Base-by-base conservation (phyloP, 2,329 filamentous ascomycete species). In the Epichloe sylvatica region DNA sequence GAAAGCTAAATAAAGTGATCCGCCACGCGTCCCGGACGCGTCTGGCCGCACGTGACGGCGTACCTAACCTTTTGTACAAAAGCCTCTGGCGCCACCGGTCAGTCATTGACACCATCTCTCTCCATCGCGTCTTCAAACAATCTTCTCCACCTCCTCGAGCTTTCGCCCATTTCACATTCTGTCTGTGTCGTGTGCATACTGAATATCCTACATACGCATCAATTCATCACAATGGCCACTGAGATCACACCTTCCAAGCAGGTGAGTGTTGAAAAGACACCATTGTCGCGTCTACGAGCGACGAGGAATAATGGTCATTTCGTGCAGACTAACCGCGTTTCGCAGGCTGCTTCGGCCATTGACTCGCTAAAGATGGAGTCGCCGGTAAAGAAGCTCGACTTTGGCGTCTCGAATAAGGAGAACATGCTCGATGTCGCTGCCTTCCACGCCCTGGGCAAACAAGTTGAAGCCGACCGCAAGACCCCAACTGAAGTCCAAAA, bases 311-410 rank as follows among this genome's bases (percentile, higher is more conserved):
- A 35, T 25, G 3, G 12, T n/a, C 11, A 5, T 5, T 37, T 43
- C 41, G 34, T 36, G 35, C 34, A 33, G 9, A 48, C 67, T 72
- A 66, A 71, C 59, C 51, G 49, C 47, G 53, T 50, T 54, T 38
- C 51, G 56, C 65, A 97, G 91, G 84, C 84, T 73, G 86, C 89
- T 62, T 83, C 86, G 62, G 88, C 82, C 61, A 84, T 97, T 64
- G 83, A 92, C 69, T 81, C 80, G 59, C 77, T 97, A 67, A 94
- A 91, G 72, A 94, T 96, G 81, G 86, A 94, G 59, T 92, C 88
- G 1, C 89, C 90, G 43, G 72, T 84, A 56, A 95, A 95, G 83
- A 94, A 94, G 78, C 79, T 92, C 57, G 76, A 85, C 73, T 88
- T 95, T 67, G 70, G 76, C 56, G 64, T 73, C 49, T 75, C 75